These are phyloP conservation scores for Pythium sukuiense DNA, from an alignment of 352 stramenopile species.

Conservation along the genomic window DNA sequence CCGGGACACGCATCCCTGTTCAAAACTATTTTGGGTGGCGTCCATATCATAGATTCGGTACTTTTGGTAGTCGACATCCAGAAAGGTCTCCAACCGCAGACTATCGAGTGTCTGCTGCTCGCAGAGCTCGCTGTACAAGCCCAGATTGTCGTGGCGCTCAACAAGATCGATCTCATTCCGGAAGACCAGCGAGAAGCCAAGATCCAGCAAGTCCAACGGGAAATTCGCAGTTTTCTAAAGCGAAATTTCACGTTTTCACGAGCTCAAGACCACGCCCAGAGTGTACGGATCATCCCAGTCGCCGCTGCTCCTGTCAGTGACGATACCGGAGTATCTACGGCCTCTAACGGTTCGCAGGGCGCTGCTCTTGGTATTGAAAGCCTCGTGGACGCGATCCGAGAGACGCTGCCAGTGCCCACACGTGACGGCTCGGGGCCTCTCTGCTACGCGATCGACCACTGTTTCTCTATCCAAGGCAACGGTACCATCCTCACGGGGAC, in stretches of 20 bases:
- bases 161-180: constrained; percentile 97
- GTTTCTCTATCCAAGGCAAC: constrained; percentile 96
- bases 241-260: constrained; percentile 32
- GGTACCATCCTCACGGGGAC: constrained; percentile 97
- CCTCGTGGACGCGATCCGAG: constrained; percentile 50
- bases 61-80: constrained; percentile 96
- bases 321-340: background rate
- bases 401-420: constrained; percentile 37
- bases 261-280: too few species aligned
- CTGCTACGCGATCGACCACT: constrained; percentile 97
- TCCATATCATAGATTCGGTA: constrained; percentile 99
- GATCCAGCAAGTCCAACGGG: constrained; percentile 65
- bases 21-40: constrained; percentile 98
- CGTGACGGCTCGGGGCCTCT: constrained; percentile 68
- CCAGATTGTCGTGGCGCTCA: constrained; percentile 93
- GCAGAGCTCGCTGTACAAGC: constrained; percentile 89
- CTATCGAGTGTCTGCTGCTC: constrained; percentile 97
- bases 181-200: constrained; percentile 48
- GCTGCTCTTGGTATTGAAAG: constrained; percentile 62
- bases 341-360: background rate
- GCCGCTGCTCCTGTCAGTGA: constrained; percentile 45
- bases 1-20: constrained; percentile 98
- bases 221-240: constrained; percentile 66
- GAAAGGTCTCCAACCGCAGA: constrained; percentile 98
- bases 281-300: constrained; percentile 79